phyloP scores from a whole-genome alignment of 305 asterid genomes.

The Withania somnifera region DNA sequence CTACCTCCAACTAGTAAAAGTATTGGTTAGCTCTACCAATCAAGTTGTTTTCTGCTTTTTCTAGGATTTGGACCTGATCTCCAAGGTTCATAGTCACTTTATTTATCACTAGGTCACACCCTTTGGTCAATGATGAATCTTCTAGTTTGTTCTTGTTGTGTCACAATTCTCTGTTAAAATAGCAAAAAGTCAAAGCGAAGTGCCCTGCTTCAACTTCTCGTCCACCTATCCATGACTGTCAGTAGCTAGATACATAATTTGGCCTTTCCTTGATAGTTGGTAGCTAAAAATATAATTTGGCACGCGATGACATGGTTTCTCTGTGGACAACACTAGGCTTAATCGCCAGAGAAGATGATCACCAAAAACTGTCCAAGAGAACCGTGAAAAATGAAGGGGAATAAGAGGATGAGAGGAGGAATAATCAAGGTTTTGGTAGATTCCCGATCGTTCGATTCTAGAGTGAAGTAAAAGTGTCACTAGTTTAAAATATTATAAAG shows the following conservation, averaged over 20 bases:
- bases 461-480: background rate
- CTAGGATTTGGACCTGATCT: background rate
- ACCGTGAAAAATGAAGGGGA: background rate
- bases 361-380: background rate
- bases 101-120: background rate
- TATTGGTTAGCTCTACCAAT: background rate
- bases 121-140: background rate
- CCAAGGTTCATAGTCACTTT: background rate
- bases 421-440: background rate
- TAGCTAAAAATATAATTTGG: background rate
- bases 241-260: too few species aligned
- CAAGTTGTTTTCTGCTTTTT: background rate
- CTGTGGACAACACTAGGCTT: background rate
- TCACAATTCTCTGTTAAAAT: background rate
- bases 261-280: too few species aligned
- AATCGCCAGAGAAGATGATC: background rate
- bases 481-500: background rate
- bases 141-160: background rate
- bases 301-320: background rate
- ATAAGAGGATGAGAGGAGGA: background rate
- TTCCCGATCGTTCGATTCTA: background rate
- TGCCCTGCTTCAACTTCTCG: background rate
- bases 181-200: background rate
- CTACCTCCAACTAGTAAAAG: background rate
- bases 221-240: background rate